Base-by-base conservation (phyloP, 1,139 yeast species). In the Blastobotrys capitulatus region DNA sequence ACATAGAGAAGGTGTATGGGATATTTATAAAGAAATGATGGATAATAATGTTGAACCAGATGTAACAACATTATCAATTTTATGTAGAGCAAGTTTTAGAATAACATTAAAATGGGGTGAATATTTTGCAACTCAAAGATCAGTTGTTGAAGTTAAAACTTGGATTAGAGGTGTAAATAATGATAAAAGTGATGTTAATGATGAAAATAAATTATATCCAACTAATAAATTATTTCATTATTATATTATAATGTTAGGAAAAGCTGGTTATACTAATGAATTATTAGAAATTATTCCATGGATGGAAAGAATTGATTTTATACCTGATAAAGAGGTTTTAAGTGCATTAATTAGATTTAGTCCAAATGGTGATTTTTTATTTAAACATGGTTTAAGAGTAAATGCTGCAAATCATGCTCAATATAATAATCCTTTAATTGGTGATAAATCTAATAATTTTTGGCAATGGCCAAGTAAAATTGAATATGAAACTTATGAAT, bases 71-170 rank as follows among this genome's bases (percentile, higher is more conserved):
- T 53, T 66, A 16, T 18, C 46, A 12, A 40, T 56, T 2, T 44
- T 66, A 27, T 60, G 67, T 47, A 45, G 47, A 6, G 65, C 67
- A 0, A 68, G 68, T 2, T 48, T 55, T 44, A 54, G 56, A 27
- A 49, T 57, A 10, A 20, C 43, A 2, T 41, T 64, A 6, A 32
- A 66, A 15, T 80, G 86, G 85, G 78, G 69, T 4, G 69, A 68
- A 1, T 54, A 75, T 32, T 76, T 67, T 52, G 86, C 89, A 0
- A 72, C 83, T 1, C 87, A 82, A 55, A 70, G 81, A 15, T 82
- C 86, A 0, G 73, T 81, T 6, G 74, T 71, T 39, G 86, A 83
- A 60, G 79, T 82, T 63, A 74, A 77, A 51, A 62, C 46, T 50
- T 64, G 68, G 59, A 69, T 67, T 53, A 44, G 71, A 55, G 60